Conservation (phyloP, 2,329 filamentous ascomycete species). For the Meredithiella fracta region DNA sequence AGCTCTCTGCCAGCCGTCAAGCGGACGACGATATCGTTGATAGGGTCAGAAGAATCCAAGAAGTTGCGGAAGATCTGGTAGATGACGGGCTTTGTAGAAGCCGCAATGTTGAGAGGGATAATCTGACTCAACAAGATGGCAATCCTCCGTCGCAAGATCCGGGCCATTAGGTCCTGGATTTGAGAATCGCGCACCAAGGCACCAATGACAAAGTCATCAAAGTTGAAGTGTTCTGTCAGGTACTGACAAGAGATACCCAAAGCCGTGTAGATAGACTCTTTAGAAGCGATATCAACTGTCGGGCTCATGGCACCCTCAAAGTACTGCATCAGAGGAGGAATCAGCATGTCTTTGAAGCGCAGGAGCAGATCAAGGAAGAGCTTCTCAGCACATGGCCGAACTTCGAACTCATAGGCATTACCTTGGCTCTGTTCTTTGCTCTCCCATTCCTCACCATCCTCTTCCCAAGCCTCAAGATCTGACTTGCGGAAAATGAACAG, state of each 20-base stretch:
- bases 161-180: constrained; percentile 42
- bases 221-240: constrained; percentile 60
- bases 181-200: constrained; percentile 69
- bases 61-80: constrained; percentile 85
- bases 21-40: constrained; percentile 82
- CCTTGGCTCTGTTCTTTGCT: constrained; percentile 70
- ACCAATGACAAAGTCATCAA: constrained; percentile 59
- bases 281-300: constrained; percentile 54
- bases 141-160: constrained; percentile 71
- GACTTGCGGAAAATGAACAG: constrained; percentile 76
- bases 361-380: constrained; percentile 82
- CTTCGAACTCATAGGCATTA: constrained; percentile 80
- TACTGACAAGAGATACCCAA: constrained; percentile 73
- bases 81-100: constrained; percentile 52
- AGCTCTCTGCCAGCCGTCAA: constrained; percentile 82
- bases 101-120: constrained; percentile 61
- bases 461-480: constrained; percentile 83
- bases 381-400: constrained; percentile 84
- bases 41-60: constrained; percentile 55
- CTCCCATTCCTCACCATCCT: constrained; percentile 93
- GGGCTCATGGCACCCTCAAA: constrained; percentile 60
- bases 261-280: constrained; percentile 88
- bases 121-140: constrained; percentile 82
- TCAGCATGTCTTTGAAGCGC: constrained; percentile 69
- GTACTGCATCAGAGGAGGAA: constrained; percentile 63